Percentiles rank a stretch among this genome's conserved stretches.
These are phyloP conservation scores for Ogataea paraovalis DNA, from an alignment of 805 yeast genomes.

Conservation along the genomic window DNA sequence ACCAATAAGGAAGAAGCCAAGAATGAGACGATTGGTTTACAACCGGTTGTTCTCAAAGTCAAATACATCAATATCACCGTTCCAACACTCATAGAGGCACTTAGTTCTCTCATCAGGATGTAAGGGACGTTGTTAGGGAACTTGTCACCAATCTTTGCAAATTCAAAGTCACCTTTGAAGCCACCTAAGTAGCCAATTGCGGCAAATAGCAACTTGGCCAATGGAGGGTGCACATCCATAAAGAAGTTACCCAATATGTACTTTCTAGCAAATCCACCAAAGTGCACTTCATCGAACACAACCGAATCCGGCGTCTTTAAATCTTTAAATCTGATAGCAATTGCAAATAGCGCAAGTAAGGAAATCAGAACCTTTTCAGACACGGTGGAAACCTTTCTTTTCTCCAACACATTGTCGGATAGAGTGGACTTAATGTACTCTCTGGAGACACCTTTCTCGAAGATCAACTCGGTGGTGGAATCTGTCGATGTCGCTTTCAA, in stretches of 20 bases:
- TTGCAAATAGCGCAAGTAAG: constrained; percentile 42
- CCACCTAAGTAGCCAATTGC: constrained; percentile 66
- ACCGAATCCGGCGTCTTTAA: constrained; percentile 75
- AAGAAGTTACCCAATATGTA: constrained; percentile 70
- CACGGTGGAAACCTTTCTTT: constrained; percentile 37
- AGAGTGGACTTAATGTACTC: constrained; percentile 53
- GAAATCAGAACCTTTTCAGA: constrained; percentile 40
- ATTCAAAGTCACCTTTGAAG: constrained; percentile 65
- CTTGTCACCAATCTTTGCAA: constrained; percentile 59
- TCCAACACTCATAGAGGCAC: constrained; percentile 64
- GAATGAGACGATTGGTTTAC: constrained; percentile 58
- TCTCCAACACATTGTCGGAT: constrained; percentile 33
- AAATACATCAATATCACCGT: constrained; percentile 63
- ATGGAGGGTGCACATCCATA: constrained; percentile 88
- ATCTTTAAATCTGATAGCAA: constrained; percentile 54
- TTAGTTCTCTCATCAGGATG: constrained; percentile 62
- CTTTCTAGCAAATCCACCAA: constrained; percentile 94
- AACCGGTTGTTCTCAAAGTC: constrained; percentile 70
- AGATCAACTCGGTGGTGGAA: constrained; percentile 39
- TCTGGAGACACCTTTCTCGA: constrained; percentile 49
- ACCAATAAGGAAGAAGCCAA: constrained; percentile 52
- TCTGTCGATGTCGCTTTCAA: constrained; percentile 9
- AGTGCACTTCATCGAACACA: constrained; percentile 97
- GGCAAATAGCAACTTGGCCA: constrained; percentile 77
- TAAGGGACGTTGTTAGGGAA: constrained; percentile 63